phyloP scores from a whole-genome alignment of 192 early-diverging fungal genomes.

The Powellomyces hirtus region DNA sequence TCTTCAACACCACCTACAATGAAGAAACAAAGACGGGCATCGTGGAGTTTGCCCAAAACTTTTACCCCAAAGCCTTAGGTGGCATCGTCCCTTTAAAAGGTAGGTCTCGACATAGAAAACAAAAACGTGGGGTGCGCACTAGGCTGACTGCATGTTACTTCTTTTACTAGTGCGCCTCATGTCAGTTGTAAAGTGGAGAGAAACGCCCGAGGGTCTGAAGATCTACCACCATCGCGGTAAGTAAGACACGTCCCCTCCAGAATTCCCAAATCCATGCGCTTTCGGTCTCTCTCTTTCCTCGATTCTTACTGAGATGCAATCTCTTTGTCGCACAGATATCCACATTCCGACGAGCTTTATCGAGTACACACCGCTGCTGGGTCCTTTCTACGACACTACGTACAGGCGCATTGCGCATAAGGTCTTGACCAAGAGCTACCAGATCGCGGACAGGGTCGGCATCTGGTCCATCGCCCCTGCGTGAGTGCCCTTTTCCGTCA shows the following conservation, averaged over 20 bases:
- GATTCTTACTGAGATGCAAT: neutral
- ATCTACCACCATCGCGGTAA: neutral
- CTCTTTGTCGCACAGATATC: too few relatives aligned
- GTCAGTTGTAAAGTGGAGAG: constrained; percentile 6
- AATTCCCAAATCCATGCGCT: too few relatives aligned
- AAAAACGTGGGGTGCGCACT: too few relatives aligned
- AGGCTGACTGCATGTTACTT: too few relatives aligned
- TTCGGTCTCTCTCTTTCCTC: neutral
- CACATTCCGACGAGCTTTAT: constrained; percentile 6
- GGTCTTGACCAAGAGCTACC: neutral
- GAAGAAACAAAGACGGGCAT: neutral
- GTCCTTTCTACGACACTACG: neutral
- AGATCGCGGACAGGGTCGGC: neutral
- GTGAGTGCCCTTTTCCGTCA: neutral
- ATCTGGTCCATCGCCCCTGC: neutral
- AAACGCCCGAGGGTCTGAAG: neutral
- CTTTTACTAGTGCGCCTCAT: too few relatives aligned
- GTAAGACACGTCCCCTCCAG: too few relatives aligned
- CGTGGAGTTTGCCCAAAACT: constrained; percentile 15
- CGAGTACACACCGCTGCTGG: constrained; percentile 1
- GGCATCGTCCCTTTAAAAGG: neutral
- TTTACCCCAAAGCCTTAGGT: neutral
- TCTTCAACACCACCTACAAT: neutral
- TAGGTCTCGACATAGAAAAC: too few relatives aligned
- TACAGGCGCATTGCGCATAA: neutral